A percentile compares a stretch with the other conserved stretches of the same genome.
Conservation (phyloP, 495 filamentous ascomycete species). For the Podospora australis region DNA sequence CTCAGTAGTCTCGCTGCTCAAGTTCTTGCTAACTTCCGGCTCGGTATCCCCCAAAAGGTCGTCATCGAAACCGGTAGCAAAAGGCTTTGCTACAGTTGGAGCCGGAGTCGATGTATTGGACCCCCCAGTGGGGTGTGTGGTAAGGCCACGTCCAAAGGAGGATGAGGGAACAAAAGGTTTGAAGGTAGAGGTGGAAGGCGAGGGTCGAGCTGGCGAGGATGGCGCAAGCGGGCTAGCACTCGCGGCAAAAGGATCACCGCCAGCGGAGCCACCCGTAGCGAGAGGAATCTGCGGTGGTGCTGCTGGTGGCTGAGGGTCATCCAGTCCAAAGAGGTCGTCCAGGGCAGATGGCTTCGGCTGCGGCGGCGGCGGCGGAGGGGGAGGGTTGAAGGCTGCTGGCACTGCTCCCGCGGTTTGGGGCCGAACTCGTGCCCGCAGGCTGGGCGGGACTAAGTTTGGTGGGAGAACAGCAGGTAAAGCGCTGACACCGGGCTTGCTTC, state of each 20-base stretch:
- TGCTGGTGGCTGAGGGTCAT: slow-evolving; percentile 51
- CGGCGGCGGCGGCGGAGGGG: slow-evolving; percentile 40
- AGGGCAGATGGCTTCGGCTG: slow-evolving; percentile 61
- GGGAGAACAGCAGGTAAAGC: slow-evolving; percentile 69
- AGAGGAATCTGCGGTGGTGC: slow-evolving; percentile 55
- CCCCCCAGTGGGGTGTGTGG: slow-evolving; percentile 69
- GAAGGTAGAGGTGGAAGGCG: slow-evolving; percentile 52
- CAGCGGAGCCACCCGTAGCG: slow-evolving; percentile 62
- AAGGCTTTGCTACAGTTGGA: slow-evolving; percentile 18
- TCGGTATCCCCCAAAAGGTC: slow-evolving; percentile 94
- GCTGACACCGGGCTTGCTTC: slow-evolving; percentile 56
- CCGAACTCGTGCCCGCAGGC: slow-evolving; percentile 66
- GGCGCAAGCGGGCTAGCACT: slow-evolving; percentile 42
- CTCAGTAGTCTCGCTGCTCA: slow-evolving; percentile 83
- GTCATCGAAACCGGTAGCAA: slow-evolving; percentile 55
- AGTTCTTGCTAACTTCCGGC: slow-evolving; percentile 77
- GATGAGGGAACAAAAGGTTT: slow-evolving; percentile 90
- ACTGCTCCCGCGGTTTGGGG: slow-evolving; percentile 29
- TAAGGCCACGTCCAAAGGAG: slow-evolving; percentile 77
- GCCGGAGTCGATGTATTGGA: slow-evolving; percentile 46
- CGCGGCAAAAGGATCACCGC: slow-evolving; percentile 53
- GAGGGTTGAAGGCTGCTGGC: slow-evolving; percentile 36
- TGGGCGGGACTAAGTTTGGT: slow-evolving; percentile 77
- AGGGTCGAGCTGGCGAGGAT: slow-evolving; percentile 45
- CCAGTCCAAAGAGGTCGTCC: slow-evolving; percentile 87